Conservation (phyloP, 371 early-diverging fungal species). For the Polyrhizophydium stewartii region DNA sequence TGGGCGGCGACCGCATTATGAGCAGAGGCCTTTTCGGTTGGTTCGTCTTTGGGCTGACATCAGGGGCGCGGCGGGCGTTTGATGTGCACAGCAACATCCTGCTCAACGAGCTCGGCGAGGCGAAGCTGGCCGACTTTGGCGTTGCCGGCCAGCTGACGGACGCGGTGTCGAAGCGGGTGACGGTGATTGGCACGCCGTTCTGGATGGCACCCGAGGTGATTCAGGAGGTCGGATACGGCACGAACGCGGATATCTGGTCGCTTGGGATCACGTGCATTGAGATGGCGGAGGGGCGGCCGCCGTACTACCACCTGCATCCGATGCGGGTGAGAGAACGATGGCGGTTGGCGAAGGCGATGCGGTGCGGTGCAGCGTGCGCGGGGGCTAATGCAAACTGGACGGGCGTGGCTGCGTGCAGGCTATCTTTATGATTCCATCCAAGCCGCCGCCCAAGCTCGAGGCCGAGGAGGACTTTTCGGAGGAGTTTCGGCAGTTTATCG, state of each 20-base stretch:
- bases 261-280: slow-evolving; percentile 59
- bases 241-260: slow-evolving; percentile 59
- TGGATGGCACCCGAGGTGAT: slow-evolving; percentile 60
- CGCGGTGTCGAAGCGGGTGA: slow-evolving; percentile 52
- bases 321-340: slow-evolving; percentile 33
- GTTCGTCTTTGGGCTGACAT: neutral
- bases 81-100: slow-evolving; percentile 56
- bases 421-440: slow-evolving; percentile 47
- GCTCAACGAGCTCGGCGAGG: slow-evolving; percentile 58
- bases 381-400: no score
- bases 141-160: slow-evolving; percentile 58
- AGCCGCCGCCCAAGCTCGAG: slow-evolving; percentile 47
- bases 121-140: slow-evolving; percentile 72
- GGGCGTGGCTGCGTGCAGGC: slow-evolving; percentile 8
- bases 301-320: slow-evolving; percentile 52
- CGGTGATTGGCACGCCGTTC: slow-evolving; percentile 57
- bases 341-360: neutral
- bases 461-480: slow-evolving; percentile 31
- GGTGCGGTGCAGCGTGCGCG: no score
- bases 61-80: neutral
- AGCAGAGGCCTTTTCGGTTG: neutral
- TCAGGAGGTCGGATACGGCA: slow-evolving; percentile 51
- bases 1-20: no score
- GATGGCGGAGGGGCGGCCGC: slow-evolving; percentile 54
- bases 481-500: slow-evolving; percentile 46